Conservation (phyloP, 345 rosid species). For the Gossypium turneri region DNA sequence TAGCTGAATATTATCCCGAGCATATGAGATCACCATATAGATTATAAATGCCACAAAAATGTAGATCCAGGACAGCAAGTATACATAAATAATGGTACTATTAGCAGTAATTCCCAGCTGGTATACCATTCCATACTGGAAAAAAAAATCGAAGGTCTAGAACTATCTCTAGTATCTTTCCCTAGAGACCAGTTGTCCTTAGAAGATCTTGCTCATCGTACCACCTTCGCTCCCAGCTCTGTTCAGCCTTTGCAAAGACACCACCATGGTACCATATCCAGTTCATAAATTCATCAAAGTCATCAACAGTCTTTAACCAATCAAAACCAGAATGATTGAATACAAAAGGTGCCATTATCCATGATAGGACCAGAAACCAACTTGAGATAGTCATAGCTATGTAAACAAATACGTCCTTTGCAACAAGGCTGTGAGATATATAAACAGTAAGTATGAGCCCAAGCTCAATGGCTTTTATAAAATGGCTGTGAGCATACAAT, state of each 20-base stretch:
- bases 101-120: slow-evolving; percentile 42
- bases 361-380: slow-evolving; percentile 47
- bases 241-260: slow-evolving; percentile 55
- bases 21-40: slow-evolving; percentile 50
- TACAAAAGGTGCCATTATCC: slow-evolving; percentile 79
- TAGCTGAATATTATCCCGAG: slow-evolving; percentile 65
- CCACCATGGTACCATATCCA: slow-evolving; percentile 75
- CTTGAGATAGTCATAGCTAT: slow-evolving; percentile 25
- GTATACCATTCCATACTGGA: slow-evolving; percentile 84
- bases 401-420: slow-evolving; percentile 50
- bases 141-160: slow-evolving; percentile 81
- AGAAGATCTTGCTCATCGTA: slow-evolving; percentile 81
- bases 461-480: slow-evolving; percentile 75
- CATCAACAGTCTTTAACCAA: slow-evolving; percentile 87
- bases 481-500: not conserved
- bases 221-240: slow-evolving; percentile 97
- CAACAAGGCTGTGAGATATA: slow-evolving; percentile 54
- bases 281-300: slow-evolving; percentile 67
- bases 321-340: slow-evolving; percentile 91
- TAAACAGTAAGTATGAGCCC: slow-evolving; percentile 69
- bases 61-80: slow-evolving; percentile 65
- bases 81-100: slow-evolving; percentile 48
- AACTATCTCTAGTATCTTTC: slow-evolving; percentile 66
- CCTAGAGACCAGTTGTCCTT: slow-evolving; percentile 55
- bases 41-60: slow-evolving; percentile 52